Evolutionary conservation across 1,139 yeast genomes (phyloP).

Genomic region (Candida mesenterica): DNA sequence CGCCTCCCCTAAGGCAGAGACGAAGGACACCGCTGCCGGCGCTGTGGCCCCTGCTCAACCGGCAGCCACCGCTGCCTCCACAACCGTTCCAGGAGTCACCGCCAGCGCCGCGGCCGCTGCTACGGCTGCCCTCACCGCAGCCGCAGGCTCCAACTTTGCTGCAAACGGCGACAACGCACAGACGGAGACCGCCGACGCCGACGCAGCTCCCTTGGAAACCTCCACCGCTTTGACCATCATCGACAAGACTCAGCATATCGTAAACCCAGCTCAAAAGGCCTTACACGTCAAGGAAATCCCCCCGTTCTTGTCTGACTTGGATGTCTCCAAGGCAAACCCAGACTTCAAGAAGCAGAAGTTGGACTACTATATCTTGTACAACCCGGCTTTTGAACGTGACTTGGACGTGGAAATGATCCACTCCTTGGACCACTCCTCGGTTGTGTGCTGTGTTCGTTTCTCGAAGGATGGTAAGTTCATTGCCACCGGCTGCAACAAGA

Average conservation of each 20-base stretch:
- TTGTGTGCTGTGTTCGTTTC: constrained; percentile 95
- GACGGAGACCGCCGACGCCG: constrained; percentile 13
- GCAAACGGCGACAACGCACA: constrained; percentile 14
- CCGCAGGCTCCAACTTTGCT: constrained; percentile 10
- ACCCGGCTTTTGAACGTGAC: constrained; percentile 69
- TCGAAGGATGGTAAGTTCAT: constrained; percentile 88
- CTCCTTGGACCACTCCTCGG: constrained; percentile 88
- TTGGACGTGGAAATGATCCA: constrained; percentile 88
- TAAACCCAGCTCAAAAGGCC: constrained; percentile 43
- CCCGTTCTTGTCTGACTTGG: constrained; percentile 78
- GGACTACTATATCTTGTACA: constrained; percentile 88
- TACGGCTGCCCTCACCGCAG: constrained; percentile 7
- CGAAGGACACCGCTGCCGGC: constrained; percentile 8
- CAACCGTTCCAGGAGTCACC: constrained; percentile 10
- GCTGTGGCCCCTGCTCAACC: constrained; percentile 6
- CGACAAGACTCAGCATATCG: constrained; percentile 45
- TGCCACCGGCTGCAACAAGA: constrained; percentile 96
- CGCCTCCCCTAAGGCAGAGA: constrained; percentile 9
- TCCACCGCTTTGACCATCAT: constrained; percentile 38
- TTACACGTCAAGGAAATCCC: constrained; percentile 75
- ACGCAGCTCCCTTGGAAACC: constrained; percentile 24
- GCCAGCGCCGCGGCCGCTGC: constrained; percentile 13
- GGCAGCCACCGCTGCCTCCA: constrained; percentile 6
- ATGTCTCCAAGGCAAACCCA: constrained; percentile 73
- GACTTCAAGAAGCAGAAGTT: constrained; percentile 79